These are phyloP conservation scores for Chlorencoelia australis DNA, from an alignment of 2,329 filamentous ascomycete genomes.

Conservation along the genomic window DNA sequence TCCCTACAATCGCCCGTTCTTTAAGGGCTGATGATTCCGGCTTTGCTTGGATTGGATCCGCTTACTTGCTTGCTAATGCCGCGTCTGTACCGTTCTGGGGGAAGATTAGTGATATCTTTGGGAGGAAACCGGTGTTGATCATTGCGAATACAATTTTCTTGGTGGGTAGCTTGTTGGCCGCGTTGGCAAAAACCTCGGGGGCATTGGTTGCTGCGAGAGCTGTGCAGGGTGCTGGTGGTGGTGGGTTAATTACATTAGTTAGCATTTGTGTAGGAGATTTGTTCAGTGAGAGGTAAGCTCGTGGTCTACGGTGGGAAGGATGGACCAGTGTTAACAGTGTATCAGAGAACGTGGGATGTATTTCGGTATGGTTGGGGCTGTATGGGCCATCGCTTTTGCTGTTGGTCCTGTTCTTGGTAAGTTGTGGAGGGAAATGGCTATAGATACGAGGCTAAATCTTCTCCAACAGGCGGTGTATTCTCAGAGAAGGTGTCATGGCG, in stretches of 20 bases:
- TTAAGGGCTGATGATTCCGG: slow-evolving; percentile 36
- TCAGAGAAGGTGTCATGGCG: slow-evolving; percentile 49
- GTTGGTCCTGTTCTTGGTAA: too few species aligned
- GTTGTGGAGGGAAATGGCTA: too few species aligned
- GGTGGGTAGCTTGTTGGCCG: neutral
- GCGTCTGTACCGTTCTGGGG: slow-evolving; percentile 34
- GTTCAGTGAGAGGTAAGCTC: slow-evolving; percentile 47
- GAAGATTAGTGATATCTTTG: slow-evolving; percentile 51
- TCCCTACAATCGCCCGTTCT: slow-evolving; percentile 43
- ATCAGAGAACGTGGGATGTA: slow-evolving; percentile 50
- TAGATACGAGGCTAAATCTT: too few species aligned
- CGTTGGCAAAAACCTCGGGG: too few species aligned
- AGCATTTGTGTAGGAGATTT: slow-evolving; percentile 37
- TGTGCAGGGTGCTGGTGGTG: slow-evolving; percentile 53
- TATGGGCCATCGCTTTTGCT: slow-evolving; percentile 51
- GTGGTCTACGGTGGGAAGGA: neutral
- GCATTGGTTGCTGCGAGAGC: slow-evolving; percentile 50
- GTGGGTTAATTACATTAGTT: slow-evolving; percentile 29
- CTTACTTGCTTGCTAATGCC: slow-evolving; percentile 38
- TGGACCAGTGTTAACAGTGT: slow-evolving; percentile 16
- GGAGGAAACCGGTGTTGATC: slow-evolving; percentile 51
- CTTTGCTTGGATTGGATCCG: slow-evolving; percentile 45
- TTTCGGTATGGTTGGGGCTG: slow-evolving; percentile 48
- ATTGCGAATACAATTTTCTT: slow-evolving; percentile 48
- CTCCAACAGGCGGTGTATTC: slow-evolving; percentile 51